Evolutionary conservation across 2,329 filamentous ascomycete species (phyloP), one percentile per base, ranked within the genome.

Genomic region (Blastomyces parvus): DNA sequence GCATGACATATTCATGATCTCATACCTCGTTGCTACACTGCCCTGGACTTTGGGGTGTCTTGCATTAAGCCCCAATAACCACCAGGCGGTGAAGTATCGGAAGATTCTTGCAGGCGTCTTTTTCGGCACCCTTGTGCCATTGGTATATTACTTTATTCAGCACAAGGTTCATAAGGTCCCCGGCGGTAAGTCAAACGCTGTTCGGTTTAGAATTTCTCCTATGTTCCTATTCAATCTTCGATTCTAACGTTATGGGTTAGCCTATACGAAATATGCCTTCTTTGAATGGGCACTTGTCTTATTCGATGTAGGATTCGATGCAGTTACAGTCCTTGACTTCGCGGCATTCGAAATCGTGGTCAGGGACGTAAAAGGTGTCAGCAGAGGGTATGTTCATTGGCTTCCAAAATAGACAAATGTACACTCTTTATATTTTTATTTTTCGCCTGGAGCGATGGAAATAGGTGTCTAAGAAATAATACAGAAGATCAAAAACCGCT

Each of bases 1-100:
- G 92, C 94, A 99, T 75, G 94, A 99, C 73, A 93, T 97, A 66
- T 93, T 99, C 75, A 99, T 99, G 94, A 97, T 99, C 69, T 95
- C 91, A 17, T 99, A 99, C 76, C 82, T 99, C 63, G 88, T 99
- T 56, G 89, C 91, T 42, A 97, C 94, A 2, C 81, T 99, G 62
- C 94, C 94, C 1, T 99, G 94, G 94, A 99, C 93, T 1, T 76
- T 91, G 58, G 94, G 94, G 59, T 97, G 93, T 75, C 84, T 97
- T 66, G 86, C 88, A 5, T 79, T 97, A 60, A 97, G 92, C 76
- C 91, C 93, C 13, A 86, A 87, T 63, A 96, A 97, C 74, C 83
- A 87, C 14, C 84, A 80, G 66, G 90, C 94, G 7, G 83, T 97
- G 73, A 91, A 88, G 77, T 96, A 95, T 76, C 85, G 94, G 69